Evolutionary conservation across 129 eudicot species (phyloP).

Genomic region (Calendula officinalis): DNA sequence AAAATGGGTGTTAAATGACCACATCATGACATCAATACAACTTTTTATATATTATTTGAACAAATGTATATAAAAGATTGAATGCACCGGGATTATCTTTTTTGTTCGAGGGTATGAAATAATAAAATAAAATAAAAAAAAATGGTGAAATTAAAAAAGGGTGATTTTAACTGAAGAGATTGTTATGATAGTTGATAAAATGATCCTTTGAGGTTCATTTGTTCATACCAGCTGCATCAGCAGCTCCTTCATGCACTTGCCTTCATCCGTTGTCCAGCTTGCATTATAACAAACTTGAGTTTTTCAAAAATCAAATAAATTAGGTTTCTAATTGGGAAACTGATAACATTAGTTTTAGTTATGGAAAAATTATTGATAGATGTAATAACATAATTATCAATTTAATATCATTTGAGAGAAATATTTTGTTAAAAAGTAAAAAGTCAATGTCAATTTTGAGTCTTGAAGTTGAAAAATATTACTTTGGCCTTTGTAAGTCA

Average conservation of each 20-base stretch:
- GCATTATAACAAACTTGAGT: not conserved
- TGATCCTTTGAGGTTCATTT: slow-evolving; percentile 47
- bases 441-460: not conserved
- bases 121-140: not conserved
- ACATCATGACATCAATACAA: slow-evolving; percentile 9
- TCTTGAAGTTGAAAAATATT: not conserved
- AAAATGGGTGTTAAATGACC: slow-evolving; percentile 19
- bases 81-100: slow-evolving; percentile 25
- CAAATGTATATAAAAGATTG: slow-evolving; percentile 18
- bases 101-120: slow-evolving; percentile 4
- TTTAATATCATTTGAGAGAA: not conserved
- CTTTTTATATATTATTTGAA: slow-evolving; percentile 27
- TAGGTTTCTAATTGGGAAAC: not conserved
- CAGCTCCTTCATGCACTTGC: slow-evolving; percentile 59
- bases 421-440: not conserved
- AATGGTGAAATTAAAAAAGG: not conserved
- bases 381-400: not conserved
- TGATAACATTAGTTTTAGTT: slow-evolving; percentile 6
- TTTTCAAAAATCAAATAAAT: not conserved
- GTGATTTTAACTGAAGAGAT: slow-evolving; percentile 29
- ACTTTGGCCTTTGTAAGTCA: slow-evolving; percentile 9
- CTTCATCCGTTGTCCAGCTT: slow-evolving; percentile 69
- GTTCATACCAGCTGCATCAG: slow-evolving; percentile 70
- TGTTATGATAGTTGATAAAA: slow-evolving; percentile 39
- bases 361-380: not conserved